Conservation (phyloP, 2,329 filamentous ascomycete species). For the Pseudogymnoascus pannorum region DNA sequence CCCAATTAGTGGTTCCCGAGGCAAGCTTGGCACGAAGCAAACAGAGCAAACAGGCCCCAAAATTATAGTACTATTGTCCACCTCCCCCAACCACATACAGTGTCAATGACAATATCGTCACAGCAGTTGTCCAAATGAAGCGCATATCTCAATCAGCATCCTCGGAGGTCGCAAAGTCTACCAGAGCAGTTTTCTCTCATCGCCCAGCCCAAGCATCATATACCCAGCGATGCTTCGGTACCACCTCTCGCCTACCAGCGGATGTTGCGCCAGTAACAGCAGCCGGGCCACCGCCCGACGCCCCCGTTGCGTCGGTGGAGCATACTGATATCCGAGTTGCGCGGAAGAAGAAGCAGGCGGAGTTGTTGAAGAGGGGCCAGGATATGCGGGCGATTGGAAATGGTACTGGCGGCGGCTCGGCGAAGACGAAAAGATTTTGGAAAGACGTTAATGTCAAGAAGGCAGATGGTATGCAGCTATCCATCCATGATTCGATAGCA, state of each 20-base stretch:
- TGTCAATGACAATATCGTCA: not conserved
- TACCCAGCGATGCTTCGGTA: conserved; percentile 21
- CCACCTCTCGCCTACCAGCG: conserved; percentile 21
- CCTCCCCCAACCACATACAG: not conserved
- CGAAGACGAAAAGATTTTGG: conserved; percentile 73
- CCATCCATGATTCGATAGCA: not conserved
- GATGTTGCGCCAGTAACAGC: conserved; percentile 41
- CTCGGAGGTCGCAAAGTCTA: conserved; percentile 10
- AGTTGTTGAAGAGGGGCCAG: conserved; percentile 45
- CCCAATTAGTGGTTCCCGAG: not conserved
- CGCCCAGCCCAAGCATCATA: conserved; percentile 8
- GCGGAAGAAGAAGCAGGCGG: conserved; percentile 46
- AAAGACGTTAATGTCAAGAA: conserved; percentile 68
- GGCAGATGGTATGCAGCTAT: conserved; percentile 46
- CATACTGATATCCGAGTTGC: conserved; percentile 37
- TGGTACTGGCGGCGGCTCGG: conserved; percentile 32
- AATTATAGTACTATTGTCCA: not conserved
- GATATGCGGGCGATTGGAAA: conserved; percentile 36
- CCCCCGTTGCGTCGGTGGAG: conserved; percentile 40
- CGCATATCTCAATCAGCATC: conserved; percentile 22
- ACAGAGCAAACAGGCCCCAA: conserved; percentile 7
- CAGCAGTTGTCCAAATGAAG: conserved; percentile 21
- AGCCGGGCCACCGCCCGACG: conserved; percentile 51
- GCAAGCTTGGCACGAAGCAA: conserved; percentile 3
- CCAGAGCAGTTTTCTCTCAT: conserved; percentile 10